phyloP scores from a whole-genome alignment of 345 rosid species.

The Dipteronia dyeriana region DNA sequence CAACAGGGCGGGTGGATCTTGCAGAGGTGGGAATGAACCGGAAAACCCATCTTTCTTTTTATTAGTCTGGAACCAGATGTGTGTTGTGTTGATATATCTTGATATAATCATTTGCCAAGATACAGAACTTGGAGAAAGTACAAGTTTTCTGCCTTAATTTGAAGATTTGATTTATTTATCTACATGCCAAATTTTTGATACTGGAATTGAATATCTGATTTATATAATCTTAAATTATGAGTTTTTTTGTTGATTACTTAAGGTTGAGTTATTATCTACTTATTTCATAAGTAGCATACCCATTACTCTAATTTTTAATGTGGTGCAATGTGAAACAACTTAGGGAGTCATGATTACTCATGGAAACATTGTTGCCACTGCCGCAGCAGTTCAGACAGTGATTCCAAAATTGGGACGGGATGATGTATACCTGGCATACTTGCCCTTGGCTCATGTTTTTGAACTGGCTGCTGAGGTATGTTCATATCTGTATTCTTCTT shows the following conservation, averaged over 20 bases:
- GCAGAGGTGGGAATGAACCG: too few species aligned
- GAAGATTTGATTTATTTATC: neutral
- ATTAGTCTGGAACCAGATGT: neutral
- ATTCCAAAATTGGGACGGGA: constrained; percentile 54
- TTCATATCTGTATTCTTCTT: constrained; percentile 17
- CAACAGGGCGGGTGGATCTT: neutral
- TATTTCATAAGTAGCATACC: neutral
- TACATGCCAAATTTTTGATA: neutral
- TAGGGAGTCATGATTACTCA: constrained; percentile 97
- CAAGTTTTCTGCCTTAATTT: neutral
- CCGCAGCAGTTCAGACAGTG: constrained; percentile 75
- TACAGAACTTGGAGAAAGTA: neutral
- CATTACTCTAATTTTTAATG: constrained; percentile 29
- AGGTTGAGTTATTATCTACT: neutral
- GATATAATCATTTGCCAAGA: neutral
- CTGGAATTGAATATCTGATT: constrained; percentile 1
- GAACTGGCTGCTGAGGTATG: constrained; percentile 91
- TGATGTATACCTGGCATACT: constrained; percentile 74
- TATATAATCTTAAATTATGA: neutral
- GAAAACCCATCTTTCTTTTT: too few species aligned
- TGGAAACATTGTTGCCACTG: constrained; percentile 76
- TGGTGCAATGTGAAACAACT: constrained; percentile 21
- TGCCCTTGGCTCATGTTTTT: constrained; percentile 95
- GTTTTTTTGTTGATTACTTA: neutral
- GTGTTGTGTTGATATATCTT: neutral